Percentiles rank a stretch among this genome's conserved stretches.
These are phyloP conservation scores for Pelargonium nanum DNA, from an alignment of 345 rosid species.

Conservation along the genomic window DNA sequence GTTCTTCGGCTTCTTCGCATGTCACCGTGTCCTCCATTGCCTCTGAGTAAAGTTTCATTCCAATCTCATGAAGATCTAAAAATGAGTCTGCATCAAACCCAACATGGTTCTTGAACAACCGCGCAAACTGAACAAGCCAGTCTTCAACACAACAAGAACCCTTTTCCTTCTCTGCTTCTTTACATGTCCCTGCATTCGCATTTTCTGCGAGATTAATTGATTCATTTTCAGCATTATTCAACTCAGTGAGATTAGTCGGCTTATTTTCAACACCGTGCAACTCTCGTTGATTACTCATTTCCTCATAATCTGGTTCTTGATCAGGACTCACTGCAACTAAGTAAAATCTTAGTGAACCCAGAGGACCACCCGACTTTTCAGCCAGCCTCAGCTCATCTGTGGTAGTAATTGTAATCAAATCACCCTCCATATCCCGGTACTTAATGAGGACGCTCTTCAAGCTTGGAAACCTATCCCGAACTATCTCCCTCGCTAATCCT, in stretches of 20 bases:
- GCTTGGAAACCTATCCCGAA: slow-evolving; percentile 68
- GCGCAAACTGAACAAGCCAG: slow-evolving; percentile 90
- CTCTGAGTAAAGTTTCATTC: slow-evolving; percentile 84
- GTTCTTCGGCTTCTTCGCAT: slow-evolving; percentile 74
- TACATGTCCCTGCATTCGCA: slow-evolving; percentile 26
- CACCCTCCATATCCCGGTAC: slow-evolving; percentile 82
- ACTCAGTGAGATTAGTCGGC: slow-evolving; percentile 9
- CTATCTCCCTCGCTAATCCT: slow-evolving; percentile 60
- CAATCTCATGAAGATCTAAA: slow-evolving; percentile 85
- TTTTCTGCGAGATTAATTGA: slow-evolving; percentile 17
- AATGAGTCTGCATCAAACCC: slow-evolving; percentile 93
- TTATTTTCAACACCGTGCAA: slow-evolving; percentile 21
- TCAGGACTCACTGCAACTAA: slow-evolving; percentile 60
- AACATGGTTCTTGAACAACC: slow-evolving; percentile 82
- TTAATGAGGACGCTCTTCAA: slow-evolving; percentile 70
- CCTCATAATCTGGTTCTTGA: slow-evolving; percentile 82
- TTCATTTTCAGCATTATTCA: background rate
- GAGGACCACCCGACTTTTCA: slow-evolving; percentile 40
- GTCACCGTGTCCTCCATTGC: slow-evolving; percentile 91
- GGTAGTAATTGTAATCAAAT: slow-evolving; percentile 78
- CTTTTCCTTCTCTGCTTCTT: slow-evolving; percentile 26
- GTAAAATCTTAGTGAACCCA: slow-evolving; percentile 63
- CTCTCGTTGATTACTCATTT: slow-evolving; percentile 24
- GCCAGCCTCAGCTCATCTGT: slow-evolving; percentile 73
- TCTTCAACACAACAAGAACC: slow-evolving; percentile 44